phyloP scores from a whole-genome alignment of 1,284 basidiomycete species.

The Pterula multifida region DNA sequence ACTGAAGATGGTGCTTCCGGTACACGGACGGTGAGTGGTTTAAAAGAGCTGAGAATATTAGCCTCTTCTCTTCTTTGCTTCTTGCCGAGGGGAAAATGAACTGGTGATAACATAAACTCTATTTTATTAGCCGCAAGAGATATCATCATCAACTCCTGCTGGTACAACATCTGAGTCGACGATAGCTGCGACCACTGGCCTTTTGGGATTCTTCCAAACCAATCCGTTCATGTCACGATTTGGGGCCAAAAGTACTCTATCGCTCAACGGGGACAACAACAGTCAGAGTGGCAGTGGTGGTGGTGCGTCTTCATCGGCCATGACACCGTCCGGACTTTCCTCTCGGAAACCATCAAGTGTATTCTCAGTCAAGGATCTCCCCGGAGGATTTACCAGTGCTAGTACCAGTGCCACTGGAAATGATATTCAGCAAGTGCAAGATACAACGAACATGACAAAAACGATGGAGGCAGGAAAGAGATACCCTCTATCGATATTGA shows the following conservation, averaged over 20 bases:
- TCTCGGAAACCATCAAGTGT: not conserved
- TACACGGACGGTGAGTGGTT: not conserved
- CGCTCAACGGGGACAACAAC: not conserved
- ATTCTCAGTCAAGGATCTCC: not conserved
- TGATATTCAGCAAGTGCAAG: not conserved
- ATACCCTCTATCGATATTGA: constrained; percentile 47
- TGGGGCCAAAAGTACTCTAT: constrained; percentile 15
- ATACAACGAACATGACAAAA: not conserved
- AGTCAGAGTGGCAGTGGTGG: no score
- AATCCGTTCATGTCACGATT: constrained; percentile 31
- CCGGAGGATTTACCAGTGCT: constrained; percentile 2
- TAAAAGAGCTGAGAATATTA: no score
- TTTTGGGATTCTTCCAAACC: constrained; percentile 31
- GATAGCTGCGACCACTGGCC: constrained; percentile 15
- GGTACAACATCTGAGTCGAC: constrained; percentile 3
- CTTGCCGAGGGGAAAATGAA: not conserved
- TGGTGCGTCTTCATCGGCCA: not conserved
- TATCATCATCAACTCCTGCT: constrained; percentile 15
- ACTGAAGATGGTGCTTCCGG: constrained; percentile 12
- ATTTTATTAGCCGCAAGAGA: not conserved
- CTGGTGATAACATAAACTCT: not conserved
- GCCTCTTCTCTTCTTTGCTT: no score
- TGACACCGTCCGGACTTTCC: not conserved
- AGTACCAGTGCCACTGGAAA: not conserved
- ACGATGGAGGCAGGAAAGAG: constrained; percentile 9